Evolutionary conservation across 2,329 filamentous ascomycete species (phyloP), one percentile per base, ranked within the genome.

Genomic region (Arachnomyces sp.): DNA sequence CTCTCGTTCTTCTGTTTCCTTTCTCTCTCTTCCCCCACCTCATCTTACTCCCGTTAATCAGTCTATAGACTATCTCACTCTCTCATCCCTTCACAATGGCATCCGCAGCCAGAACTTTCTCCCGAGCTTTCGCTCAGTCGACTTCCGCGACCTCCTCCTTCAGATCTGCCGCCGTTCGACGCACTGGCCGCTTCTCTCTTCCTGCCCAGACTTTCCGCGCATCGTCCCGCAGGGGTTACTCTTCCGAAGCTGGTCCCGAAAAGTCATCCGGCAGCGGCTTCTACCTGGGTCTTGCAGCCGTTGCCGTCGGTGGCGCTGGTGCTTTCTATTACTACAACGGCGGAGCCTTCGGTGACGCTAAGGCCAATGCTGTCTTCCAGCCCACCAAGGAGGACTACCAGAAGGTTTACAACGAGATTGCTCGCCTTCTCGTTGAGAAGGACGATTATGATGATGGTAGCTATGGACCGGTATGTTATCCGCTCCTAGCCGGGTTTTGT

Each of bases 371-470:
- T 58, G 60, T 77, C 52, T 82, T 90, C 69, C 76, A 71, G 38
- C 86, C 88, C 45, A 83, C 77, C 57, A 79, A 83, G 67, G 81
- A 82, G 55, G 88, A 98, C 67, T 96, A 94, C 73, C 88, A 95
- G 73, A 83, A 85, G 66, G 86, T 96, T 39, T 96, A 96, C 72
- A 77, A 95, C 63, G 82, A 81, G 58, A 80, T 96, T 54, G 89
- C 90, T 40, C 67, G 72, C 58, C 74, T 74, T 45, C 72, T 96
- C 40, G 82, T 92, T 65, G 85, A 95, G 68, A 80, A 94, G 60
- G 86, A 92, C 54, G 83, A 95, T 51, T 96, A 96, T 63, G 90
- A 96, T 58, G 90, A 98, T 64, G 90, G 92, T 53, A 92, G 84
- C 71, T 96, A 93, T 61, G 90, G 88, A 42, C 92, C 90, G 18